phyloP scores from a whole-genome alignment of 495 filamentous ascomycete genomes.

The Penicillium steckii region DNA sequence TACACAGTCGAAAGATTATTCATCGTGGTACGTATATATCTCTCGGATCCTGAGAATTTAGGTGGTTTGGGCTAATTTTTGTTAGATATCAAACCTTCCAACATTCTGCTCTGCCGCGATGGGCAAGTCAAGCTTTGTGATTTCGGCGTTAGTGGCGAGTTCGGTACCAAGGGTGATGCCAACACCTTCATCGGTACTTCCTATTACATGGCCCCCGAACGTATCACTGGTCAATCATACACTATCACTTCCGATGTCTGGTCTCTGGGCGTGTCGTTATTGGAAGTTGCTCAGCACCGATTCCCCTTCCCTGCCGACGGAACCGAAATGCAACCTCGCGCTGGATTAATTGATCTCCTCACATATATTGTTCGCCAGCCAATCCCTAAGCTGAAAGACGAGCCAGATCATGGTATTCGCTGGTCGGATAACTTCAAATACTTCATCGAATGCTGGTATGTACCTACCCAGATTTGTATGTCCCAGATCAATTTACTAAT shows the following conservation, averaged over 20 bases:
- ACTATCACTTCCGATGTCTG: conserved; percentile 98
- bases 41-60: background rate
- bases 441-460: conserved; percentile 99
- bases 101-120: conserved; percentile 89
- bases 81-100: conserved; percentile 93
- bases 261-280: conserved; percentile 91
- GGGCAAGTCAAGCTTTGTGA: conserved; percentile 97
- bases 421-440: conserved; percentile 98
- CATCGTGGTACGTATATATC: conserved; percentile 63
- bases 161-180: conserved; percentile 96
- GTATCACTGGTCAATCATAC: conserved; percentile 95
- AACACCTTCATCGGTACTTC: conserved; percentile 99
- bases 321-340: conserved; percentile 83
- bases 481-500: conserved; percentile 4
- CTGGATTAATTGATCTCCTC: conserved; percentile 88
- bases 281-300: conserved; percentile 96
- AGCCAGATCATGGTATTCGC: conserved; percentile 72
- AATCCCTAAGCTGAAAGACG: conserved; percentile 94
- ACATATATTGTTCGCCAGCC: conserved; percentile 97
- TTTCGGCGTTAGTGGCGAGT: conserved; percentile 96
- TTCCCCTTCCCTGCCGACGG: conserved; percentile 98
- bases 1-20: conserved; percentile 96
- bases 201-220: conserved; percentile 98
- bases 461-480: conserved; percentile 17
- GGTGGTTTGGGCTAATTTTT: background rate